Conservation (phyloP, 2,329 filamentous ascomycete genomes). For the Gnomoniopsis smithogilvyi region DNA sequence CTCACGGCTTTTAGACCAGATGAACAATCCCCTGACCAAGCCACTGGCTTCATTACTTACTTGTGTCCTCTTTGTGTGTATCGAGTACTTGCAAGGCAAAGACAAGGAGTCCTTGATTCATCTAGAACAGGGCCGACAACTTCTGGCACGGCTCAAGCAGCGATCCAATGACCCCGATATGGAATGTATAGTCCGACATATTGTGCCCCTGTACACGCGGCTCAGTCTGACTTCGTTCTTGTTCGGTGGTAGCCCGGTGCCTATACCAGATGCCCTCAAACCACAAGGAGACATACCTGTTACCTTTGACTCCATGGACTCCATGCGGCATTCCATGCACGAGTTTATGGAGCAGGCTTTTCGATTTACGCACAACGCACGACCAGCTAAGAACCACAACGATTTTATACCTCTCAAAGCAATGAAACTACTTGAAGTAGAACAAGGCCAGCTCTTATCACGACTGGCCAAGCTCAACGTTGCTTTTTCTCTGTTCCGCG, state of each 20-base stretch:
- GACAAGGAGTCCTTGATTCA: constrained; percentile 42
- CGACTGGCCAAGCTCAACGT: constrained; percentile 29
- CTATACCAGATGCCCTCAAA: constrained; percentile 34
- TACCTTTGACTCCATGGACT: constrained; percentile 31
- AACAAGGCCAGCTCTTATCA: constrained; percentile 32
- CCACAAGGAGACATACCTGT: constrained; percentile 28
- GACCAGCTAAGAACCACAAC: constrained; percentile 24
- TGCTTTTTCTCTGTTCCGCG: constrained; percentile 29
- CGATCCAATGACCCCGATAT: constrained; percentile 27
- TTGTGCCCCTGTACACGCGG: constrained; percentile 26
- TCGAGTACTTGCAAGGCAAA: constrained; percentile 52
- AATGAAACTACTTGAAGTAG: constrained; percentile 24
- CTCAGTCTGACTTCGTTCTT: constrained; percentile 19
- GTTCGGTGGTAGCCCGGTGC: constrained; percentile 30
- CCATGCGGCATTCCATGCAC: constrained; percentile 31
- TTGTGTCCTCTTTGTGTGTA: constrained; percentile 50
- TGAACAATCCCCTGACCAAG: constrained; percentile 30
- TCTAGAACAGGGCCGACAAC: constrained; percentile 40
- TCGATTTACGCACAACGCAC: constrained; percentile 31
- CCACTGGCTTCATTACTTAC: constrained; percentile 36
- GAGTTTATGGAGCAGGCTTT: constrained; percentile 38
- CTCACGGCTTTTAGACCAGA: constrained; percentile 33
- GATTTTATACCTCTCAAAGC: constrained; percentile 23
- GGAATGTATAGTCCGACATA: constrained; percentile 28
- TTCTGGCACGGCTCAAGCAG: constrained; percentile 32